Conservation (phyloP, 345 rosid species). For the Stellera chamaejasme region DNA sequence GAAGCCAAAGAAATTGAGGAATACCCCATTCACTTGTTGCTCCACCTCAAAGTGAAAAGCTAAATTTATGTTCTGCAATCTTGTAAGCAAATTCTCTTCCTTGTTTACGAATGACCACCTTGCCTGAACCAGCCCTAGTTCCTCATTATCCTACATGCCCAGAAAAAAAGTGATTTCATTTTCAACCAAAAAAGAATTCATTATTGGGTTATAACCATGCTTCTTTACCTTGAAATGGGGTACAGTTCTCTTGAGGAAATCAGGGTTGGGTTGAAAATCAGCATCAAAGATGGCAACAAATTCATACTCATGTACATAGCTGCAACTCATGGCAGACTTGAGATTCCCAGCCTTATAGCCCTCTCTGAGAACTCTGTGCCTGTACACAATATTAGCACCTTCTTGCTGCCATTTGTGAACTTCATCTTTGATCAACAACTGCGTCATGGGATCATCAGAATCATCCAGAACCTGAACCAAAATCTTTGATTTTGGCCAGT, state of each 20-base stretch:
- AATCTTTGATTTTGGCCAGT: conserved; percentile 72
- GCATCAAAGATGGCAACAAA: conserved; percentile 87
- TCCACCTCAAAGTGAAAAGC: conserved; percentile 86
- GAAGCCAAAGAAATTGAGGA: conserved; percentile 74
- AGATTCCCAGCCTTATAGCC: conserved; percentile 93
- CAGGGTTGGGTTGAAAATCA: conserved; percentile 75
- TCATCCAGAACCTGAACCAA: conserved; percentile 75
- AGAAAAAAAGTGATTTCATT: not conserved
- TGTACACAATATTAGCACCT: conserved; percentile 64
- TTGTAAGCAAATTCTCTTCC: conserved; percentile 71
- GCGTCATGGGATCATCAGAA: conserved; percentile 66
- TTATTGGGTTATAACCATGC: not conserved
- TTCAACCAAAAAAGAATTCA: not conserved
- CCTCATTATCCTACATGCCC: conserved; percentile 49
- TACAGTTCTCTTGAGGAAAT: conserved; percentile 64
- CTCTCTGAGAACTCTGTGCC: conserved; percentile 69
- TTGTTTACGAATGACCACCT: conserved; percentile 87
- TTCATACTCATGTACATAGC: conserved; percentile 73
- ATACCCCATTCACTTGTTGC: conserved; percentile 77
- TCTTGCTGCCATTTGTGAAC: conserved; percentile 73
- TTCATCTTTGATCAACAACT: conserved; percentile 60
- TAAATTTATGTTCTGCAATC: conserved; percentile 73
- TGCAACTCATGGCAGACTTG: conserved; percentile 84
- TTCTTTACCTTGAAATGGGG: conserved; percentile 64
- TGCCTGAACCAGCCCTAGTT: conserved; percentile 71